Base-by-base conservation (phyloP, 169 alveolate species). In the Sarcocystis neurona region DNA sequence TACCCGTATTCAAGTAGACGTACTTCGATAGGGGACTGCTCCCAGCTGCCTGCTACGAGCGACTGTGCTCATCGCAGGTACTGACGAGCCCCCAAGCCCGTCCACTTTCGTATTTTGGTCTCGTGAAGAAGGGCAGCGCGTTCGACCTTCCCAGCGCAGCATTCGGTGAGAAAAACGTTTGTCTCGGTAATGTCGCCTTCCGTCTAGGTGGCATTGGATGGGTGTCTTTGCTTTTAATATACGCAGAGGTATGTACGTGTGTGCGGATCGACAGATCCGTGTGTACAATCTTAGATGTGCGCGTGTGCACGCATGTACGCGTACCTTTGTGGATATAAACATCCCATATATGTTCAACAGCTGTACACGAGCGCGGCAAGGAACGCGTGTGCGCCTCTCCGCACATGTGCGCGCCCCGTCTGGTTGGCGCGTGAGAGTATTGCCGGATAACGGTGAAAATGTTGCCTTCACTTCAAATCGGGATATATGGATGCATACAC, bases 41-140 rank as follows among this genome's bases (percentile, higher is more conserved):
- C n/a, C n/a, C n/a, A n/a, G n/a, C n/a, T n/a, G n/a, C n/a, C n/a
- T n/a, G n/a, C n/a, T n/a, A n/a, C n/a, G n/a, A n/a, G n/a, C n/a
- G n/a, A n/a, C n/a, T n/a, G n/a, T n/a, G n/a, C n/a, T n/a, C n/a
- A n/a, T n/a, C n/a, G 2, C 56, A 72, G 82, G 82, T 72, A 1
- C 20, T 72, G 56, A 72, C 82, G 56, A 72, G 82, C 56, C 53
- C 82, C 0, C 58, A 72, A 56, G 41, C 58, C 34, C 82, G 53
- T 1, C 82, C 41, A n/a, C 82, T 72, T 2, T 18, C 1, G 47
- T 43, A 72, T 27, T 15, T 72, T 32, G 82, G 82, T 2, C 30
- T 72, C 53, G 82, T 39, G 53, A 20, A 47, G 6, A n/a, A n/a
- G 46, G 82, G 56, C 82, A 37, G 82, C 41, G 39, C 10, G 23